phyloP scores from a whole-genome alignment of 2,329 filamentous ascomycete genomes.

The Monosporascus sp. region DNA sequence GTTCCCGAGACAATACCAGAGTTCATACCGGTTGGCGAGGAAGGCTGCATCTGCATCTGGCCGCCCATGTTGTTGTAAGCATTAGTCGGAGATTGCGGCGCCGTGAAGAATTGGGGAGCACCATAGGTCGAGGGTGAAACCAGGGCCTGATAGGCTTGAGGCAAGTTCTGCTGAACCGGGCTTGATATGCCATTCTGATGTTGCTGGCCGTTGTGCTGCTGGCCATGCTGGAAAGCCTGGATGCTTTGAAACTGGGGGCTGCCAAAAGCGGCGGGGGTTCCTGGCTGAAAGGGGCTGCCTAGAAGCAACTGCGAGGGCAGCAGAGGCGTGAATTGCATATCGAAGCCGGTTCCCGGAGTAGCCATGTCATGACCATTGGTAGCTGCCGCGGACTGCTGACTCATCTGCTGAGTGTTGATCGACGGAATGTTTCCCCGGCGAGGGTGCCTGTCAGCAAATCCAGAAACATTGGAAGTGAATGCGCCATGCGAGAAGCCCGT shows the following conservation, averaged over 20 bases:
- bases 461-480: constrained; percentile 79
- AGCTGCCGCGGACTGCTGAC: constrained; percentile 35
- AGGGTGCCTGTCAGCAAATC: constrained; percentile 82
- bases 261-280: constrained; percentile 82
- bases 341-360: constrained; percentile 82
- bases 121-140: constrained; percentile 82
- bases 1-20: constrained; percentile 83
- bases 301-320: constrained; percentile 91
- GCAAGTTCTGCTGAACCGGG: constrained; percentile 72
- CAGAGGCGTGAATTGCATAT: constrained; percentile 98
- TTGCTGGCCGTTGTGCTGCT: constrained; percentile 38
- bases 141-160: constrained; percentile 77
- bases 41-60: constrained; percentile 58
- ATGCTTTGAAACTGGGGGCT: constrained; percentile 90
- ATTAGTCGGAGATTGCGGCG: constrained; percentile 79
- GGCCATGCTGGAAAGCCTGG: constrained; percentile 65
- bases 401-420: constrained; percentile 79
- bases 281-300: constrained; percentile 94
- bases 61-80: constrained; percentile 62
- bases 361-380: constrained; percentile 68
- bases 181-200: constrained; percentile 60
- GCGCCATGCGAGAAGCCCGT: constrained; percentile 91
- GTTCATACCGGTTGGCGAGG: constrained; percentile 69
- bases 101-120: constrained; percentile 69
- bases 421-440: constrained; percentile 81